Percentiles rank a stretch among this genome's conserved stretches.
Evolutionary conservation across 768 basidiomycete species (phyloP).

Genomic region (Boletus patriciae): DNA sequence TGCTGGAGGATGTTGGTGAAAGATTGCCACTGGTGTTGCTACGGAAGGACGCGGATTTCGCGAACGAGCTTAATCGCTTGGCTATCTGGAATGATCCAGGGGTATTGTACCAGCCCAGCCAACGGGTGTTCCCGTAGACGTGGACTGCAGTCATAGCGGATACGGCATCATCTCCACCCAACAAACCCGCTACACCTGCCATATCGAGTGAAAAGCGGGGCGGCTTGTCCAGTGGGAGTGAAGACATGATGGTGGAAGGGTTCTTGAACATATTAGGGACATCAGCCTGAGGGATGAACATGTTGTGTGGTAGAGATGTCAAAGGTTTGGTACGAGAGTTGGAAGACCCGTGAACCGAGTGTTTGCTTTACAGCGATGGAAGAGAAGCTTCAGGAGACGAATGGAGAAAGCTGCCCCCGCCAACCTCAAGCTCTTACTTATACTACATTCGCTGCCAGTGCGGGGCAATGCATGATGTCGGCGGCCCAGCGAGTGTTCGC

Average conservation of each 20-base stretch:
- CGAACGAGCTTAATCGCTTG: constrained; percentile 21
- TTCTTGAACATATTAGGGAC: not conserved
- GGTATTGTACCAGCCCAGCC: constrained; percentile 38
- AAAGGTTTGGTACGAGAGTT: not conserved
- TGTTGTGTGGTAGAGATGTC: not conserved
- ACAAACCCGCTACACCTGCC: constrained; percentile 27
- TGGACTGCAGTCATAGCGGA: constrained; percentile 31
- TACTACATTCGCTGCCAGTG: not conserved
- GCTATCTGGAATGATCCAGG: constrained; percentile 34
- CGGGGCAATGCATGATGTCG: not conserved
- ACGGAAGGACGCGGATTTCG: constrained; percentile 9
- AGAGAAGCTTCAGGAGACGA: not conserved
- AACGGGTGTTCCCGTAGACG: constrained; percentile 26
- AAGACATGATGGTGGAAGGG: not conserved
- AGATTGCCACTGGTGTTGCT: not conserved
- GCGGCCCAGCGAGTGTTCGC: too few species aligned
- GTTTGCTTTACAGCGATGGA: not conserved
- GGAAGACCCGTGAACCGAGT: not conserved
- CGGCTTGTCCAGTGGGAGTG: not conserved
- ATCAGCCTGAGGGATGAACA: not conserved
- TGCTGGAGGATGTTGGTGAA: constrained; percentile 6
- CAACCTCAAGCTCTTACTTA: not conserved
- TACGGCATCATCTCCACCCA: constrained; percentile 35
- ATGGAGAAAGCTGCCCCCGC: not conserved
- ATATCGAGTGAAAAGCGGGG: constrained; percentile 20